Base-by-base conservation (phyloP, 345 rosid species). In the Eucalyptus coolabah region DNA sequence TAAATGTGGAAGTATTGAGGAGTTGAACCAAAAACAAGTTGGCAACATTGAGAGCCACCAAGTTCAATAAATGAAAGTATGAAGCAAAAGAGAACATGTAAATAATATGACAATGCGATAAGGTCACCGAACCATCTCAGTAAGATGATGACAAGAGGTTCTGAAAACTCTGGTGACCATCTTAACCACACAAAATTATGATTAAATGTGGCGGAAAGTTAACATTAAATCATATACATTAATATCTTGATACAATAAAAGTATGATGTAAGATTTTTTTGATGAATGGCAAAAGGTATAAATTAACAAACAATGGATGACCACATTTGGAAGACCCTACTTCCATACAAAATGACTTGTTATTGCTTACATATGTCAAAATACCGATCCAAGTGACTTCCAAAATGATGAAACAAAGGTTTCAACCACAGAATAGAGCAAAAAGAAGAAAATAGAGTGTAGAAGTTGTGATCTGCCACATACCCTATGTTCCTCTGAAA, bases 401-500 rank as follows among this genome's bases (percentile, higher is more conserved):
- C 56, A 67, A 88, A 77, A 59, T 53, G 88, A 77, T 77, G 85
- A 40, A 77, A 21, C 45, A 12, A 21, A 40, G 80, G 59, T 17
- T n/a, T 56, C 60, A 88, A 90, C 40, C 86, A 65, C 45, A 91
- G 42, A 23, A 37, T 51, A 56, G 87, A 82, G 34, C 86, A 88
- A 88, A 88, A n/a, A 72, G 5, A 40, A 59, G 49, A 37, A 19
- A 88, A 77, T 6, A 19, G 12, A 40, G 40, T 37, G 86, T 10
- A 34, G 80, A n/a, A 89, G 87, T 45, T 88, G 88, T 21, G 87
- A 16, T 40, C 45, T 67, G 53, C 63, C 87, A 87, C 91, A 89
- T 90, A 94, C 92, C 95, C 90, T 87, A 49, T 91, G 90, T 91
- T 89, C 19, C 59, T 90, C 67, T 92, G 89, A 34, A 89, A 59